Percentiles rank a stretch among this genome's conserved stretches.
phyloP scores from a whole-genome alignment of 2,329 filamentous ascomycete genomes.

The Botrytis cinerea region DNA sequence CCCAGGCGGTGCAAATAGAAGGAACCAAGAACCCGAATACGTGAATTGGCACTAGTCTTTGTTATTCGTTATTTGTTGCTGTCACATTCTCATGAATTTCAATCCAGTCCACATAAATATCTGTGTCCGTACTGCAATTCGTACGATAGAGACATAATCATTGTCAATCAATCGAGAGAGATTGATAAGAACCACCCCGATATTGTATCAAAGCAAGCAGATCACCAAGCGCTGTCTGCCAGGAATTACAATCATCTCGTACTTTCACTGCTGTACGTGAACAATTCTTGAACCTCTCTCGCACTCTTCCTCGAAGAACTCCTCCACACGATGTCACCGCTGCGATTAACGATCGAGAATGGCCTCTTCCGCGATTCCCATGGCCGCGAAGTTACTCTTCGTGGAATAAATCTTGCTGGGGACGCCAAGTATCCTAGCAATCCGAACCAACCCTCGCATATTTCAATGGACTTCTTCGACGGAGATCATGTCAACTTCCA shows the following conservation, averaged over 20 bases:
- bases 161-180: slow-evolving; percentile 2
- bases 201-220: background rate
- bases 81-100: background rate
- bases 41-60: background rate
- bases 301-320: background rate
- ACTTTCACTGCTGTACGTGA: background rate
- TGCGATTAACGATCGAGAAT: slow-evolving; percentile 82
- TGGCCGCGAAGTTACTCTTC: slow-evolving; percentile 82
- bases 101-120: background rate
- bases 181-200: background rate
- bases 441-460: slow-evolving; percentile 80
- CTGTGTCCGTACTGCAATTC: background rate
- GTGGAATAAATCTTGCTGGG: slow-evolving; percentile 91
- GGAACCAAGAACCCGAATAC: background rate
- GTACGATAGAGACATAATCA: background rate
- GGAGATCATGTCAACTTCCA: slow-evolving; percentile 91
- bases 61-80: slow-evolving; percentile 4
- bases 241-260: background rate
- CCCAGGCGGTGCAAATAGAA: background rate
- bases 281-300: background rate
- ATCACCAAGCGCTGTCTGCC: background rate
- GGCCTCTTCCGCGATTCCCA: slow-evolving; percentile 78
- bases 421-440: slow-evolving; percentile 86
- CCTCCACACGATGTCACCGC: slow-evolving; percentile 61
- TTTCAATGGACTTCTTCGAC: slow-evolving; percentile 80